Evolutionary conservation across 176 grass and related monocot species (phyloP).

Genomic region (Aegilops longissima): DNA sequence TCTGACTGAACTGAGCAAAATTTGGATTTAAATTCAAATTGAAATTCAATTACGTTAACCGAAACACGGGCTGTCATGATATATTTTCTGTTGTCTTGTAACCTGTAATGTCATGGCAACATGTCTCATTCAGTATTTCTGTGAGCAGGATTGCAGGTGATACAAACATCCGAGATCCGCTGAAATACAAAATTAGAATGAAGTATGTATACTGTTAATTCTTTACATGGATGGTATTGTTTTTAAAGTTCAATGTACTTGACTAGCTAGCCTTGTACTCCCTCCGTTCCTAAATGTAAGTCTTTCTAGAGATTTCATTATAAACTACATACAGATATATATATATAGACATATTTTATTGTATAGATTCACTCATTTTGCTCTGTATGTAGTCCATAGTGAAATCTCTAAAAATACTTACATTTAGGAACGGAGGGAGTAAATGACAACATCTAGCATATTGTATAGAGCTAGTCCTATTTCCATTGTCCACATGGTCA

Average conservation of each 20-base stretch:
- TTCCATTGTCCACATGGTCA: too few relatives aligned
- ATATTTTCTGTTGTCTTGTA: background rate
- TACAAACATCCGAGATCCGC: background rate
- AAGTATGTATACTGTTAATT: background rate
- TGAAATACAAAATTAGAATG: background rate
- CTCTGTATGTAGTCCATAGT: too few relatives aligned
- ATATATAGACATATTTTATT: too few relatives aligned
- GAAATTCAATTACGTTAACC: background rate
- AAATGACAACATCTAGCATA: background rate
- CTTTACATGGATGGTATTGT: background rate
- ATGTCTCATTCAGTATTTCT: background rate
- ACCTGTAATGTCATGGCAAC: background rate
- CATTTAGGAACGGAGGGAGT: too few relatives aligned
- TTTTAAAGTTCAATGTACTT: background rate
- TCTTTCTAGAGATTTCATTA: too few relatives aligned
- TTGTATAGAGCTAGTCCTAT: background rate
- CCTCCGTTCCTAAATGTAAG: too few relatives aligned
- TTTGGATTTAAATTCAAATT: background rate
- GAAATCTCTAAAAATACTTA: too few relatives aligned
- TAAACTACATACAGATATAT: too few relatives aligned
- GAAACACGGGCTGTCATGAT: background rate
- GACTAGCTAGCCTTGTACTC: background rate
- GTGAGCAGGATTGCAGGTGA: background rate
- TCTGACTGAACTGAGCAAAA: background rate
- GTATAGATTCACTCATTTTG: too few relatives aligned